A percentile compares a stretch with the other conserved stretches of the same genome.
phyloP scores from a whole-genome alignment of 192 early-diverging fungal species.

The Funneliformis geosporum region DNA sequence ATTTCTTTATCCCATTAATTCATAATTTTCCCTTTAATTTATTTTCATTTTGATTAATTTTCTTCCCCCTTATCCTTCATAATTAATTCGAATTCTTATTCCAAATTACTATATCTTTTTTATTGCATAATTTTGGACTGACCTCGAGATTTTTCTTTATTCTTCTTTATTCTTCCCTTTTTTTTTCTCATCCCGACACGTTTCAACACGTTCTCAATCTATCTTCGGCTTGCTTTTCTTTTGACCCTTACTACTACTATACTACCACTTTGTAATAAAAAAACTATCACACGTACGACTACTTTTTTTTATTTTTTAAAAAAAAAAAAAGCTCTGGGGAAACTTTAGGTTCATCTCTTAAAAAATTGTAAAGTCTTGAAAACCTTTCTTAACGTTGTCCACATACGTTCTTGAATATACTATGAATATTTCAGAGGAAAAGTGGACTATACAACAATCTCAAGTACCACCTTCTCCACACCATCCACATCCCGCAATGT shows the following conservation, averaged over 20 bases:
- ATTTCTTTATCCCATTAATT: not conserved
- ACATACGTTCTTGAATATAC: not conserved
- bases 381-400: not conserved
- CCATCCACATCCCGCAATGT: slow-evolving; percentile 17
- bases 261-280: not conserved
- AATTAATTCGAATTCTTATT: not conserved
- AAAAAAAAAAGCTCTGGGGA: slow-evolving; percentile 15
- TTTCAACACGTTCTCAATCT: not conserved
- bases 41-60: not conserved
- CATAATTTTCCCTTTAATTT: not conserved
- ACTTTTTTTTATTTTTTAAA: slow-evolving; percentile 2
- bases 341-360: not conserved
- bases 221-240: not conserved
- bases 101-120: not conserved
- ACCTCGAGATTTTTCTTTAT: not conserved
- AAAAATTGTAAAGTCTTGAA: not conserved
- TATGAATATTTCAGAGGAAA: slow-evolving; percentile 26
- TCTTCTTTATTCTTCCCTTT: no score
- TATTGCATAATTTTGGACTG: no score
- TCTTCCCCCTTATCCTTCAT: not conserved
- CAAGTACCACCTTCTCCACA: slow-evolving; percentile 1
- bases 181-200: not conserved
- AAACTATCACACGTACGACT: not conserved
- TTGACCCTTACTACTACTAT: not conserved
- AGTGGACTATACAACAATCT: slow-evolving; percentile 25